Percentiles rank a stretch among this genome's conserved stretches.
Evolutionary conservation across 768 basidiomycete genomes (phyloP).

Genomic region (Lyophyllum decastes): DNA sequence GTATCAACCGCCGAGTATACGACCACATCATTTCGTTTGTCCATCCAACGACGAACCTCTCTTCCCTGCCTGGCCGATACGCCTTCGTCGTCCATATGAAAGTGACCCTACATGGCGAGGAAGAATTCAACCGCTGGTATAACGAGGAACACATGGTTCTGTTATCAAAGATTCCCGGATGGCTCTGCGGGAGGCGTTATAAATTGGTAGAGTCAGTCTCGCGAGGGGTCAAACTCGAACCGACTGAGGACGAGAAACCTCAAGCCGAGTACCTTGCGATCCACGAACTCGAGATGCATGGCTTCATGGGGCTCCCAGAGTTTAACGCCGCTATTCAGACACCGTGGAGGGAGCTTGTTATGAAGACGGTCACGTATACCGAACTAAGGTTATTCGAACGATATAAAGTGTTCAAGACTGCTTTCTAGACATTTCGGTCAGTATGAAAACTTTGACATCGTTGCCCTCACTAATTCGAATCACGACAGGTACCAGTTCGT

Average conservation of each 20-base stretch:
- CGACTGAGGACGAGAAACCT: slow-evolving; percentile 5
- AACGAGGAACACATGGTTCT: slow-evolving; percentile 28
- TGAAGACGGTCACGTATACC: not conserved
- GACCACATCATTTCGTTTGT: slow-evolving; percentile 10
- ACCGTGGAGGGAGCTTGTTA: slow-evolving; percentile 9
- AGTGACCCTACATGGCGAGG: slow-evolving; percentile 21
- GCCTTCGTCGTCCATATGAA: slow-evolving; percentile 20
- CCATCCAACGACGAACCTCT: slow-evolving; percentile 14
- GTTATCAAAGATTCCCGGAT: slow-evolving; percentile 27
- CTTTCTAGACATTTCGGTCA: not conserved
- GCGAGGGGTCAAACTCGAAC: slow-evolving; percentile 9
- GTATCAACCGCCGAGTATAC: slow-evolving; percentile 27
- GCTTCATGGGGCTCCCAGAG: slow-evolving; percentile 11
- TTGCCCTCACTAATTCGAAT: not conserved
- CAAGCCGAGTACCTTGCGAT: slow-evolving; percentile 11
- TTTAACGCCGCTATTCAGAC: slow-evolving; percentile 13
- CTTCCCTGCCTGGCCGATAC: slow-evolving; percentile 17
- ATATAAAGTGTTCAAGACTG: slow-evolving; percentile 4
- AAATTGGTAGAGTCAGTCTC: slow-evolving; percentile 16
- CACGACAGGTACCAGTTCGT: not conserved
- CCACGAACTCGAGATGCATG: slow-evolving; percentile 13
- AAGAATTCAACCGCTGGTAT: slow-evolving; percentile 32
- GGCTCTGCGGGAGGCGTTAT: slow-evolving; percentile 26
- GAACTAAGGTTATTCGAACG: slow-evolving; percentile 13
- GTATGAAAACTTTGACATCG: not conserved